Percentiles rank a stretch among this genome's conserved stretches.
phyloP scores from a whole-genome alignment of 768 basidiomycete species.

The Hygrocybe punicea region DNA sequence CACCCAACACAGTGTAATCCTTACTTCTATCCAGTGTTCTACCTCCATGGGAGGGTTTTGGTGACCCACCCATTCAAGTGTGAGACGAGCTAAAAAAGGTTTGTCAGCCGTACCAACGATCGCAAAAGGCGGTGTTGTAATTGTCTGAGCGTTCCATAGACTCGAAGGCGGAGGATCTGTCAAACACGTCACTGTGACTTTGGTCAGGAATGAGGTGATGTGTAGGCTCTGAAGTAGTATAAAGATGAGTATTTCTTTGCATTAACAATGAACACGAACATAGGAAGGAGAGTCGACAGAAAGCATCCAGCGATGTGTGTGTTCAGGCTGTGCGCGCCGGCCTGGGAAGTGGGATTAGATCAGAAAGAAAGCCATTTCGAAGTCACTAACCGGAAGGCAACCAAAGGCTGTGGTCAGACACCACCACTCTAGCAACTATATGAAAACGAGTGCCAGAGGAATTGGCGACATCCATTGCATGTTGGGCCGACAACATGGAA shows the following conservation, averaged over 20 bases:
- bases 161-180: constrained; percentile 16
- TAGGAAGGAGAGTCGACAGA: constrained; percentile 52
- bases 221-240: constrained; percentile 32
- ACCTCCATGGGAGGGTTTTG: constrained; percentile 38
- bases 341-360: constrained; percentile 20
- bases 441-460: constrained; percentile 45
- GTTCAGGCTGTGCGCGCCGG: constrained; percentile 25
- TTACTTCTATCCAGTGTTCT: constrained; percentile 57
- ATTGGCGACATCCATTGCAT: constrained; percentile 5
- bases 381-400: constrained; percentile 39
- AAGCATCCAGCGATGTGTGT: constrained; percentile 56
- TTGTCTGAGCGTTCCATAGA: constrained; percentile 17
- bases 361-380: neutral
- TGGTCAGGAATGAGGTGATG: constrained; percentile 45
- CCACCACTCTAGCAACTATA: constrained; percentile 44
- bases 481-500: neutral
- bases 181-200: constrained; percentile 34
- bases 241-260: neutral
- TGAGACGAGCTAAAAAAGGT: constrained; percentile 46
- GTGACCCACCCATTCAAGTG: constrained; percentile 16
- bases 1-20: constrained; percentile 10
- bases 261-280: constrained; percentile 28
- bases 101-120: constrained; percentile 41
- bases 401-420: constrained; percentile 49
- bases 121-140: constrained; percentile 42